These are phyloP conservation scores for Setaria viridis DNA, from an alignment of 202 grass and related monocot genomes.

Conservation along the genomic window DNA sequence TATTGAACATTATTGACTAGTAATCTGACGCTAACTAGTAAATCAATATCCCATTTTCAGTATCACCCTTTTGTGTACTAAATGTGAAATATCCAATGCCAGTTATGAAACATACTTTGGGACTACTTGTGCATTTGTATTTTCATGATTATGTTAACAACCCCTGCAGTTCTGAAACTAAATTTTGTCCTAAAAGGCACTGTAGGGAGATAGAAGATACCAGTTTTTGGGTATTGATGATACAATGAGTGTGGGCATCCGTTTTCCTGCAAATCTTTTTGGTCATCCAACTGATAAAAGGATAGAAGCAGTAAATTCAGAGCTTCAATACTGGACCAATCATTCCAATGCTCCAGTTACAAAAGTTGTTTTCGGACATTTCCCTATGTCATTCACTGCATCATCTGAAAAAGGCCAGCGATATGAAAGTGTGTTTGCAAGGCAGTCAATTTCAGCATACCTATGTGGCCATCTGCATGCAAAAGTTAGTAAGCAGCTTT, in stretches of 20 bases:
- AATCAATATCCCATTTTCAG: slow-evolving; percentile 7
- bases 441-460: slow-evolving; percentile 70
- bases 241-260: slow-evolving; percentile 78
- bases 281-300: slow-evolving; percentile 77
- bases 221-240: slow-evolving; percentile 92
- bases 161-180: slow-evolving; percentile 45
- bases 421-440: slow-evolving; percentile 73
- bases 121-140: slow-evolving; percentile 31
- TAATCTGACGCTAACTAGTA: slow-evolving; percentile 20
- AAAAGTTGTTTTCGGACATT: slow-evolving; percentile 85
- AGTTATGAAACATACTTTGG: slow-evolving; percentile 21
- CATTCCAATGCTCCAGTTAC: slow-evolving; percentile 56
- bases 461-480: slow-evolving; percentile 92
- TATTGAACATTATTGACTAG: slow-evolving; percentile 28
- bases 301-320: slow-evolving; percentile 61
- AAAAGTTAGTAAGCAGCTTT: slow-evolving; percentile 70
- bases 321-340: slow-evolving; percentile 66
- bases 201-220: slow-evolving; percentile 81
- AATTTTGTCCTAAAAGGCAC: slow-evolving; percentile 64
- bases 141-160: slow-evolving; percentile 27
- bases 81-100: neutral
- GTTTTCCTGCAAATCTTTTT: slow-evolving; percentile 85
- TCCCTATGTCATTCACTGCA: slow-evolving; percentile 83
- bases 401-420: slow-evolving; percentile 57
- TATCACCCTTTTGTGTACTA: slow-evolving; percentile 17